Evolutionary conservation across 345 rosid species (phyloP).

Genomic region (Camelina sativa): DNA sequence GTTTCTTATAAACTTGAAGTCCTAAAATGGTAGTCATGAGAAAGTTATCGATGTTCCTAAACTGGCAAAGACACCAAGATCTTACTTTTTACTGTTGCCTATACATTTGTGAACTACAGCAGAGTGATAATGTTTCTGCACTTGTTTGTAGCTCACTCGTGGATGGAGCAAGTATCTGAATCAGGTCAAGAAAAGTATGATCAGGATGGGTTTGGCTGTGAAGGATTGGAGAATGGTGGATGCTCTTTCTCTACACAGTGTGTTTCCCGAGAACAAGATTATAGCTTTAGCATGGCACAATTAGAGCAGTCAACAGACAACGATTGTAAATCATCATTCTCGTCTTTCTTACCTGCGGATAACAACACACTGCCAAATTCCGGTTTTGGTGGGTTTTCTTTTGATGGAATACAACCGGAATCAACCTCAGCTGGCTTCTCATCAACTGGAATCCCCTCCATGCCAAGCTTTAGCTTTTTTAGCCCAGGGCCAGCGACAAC

Average conservation of each 20-base stretch:
- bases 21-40: neutral
- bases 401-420: constrained; percentile 49
- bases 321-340: constrained; percentile 61
- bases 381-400: constrained; percentile 59
- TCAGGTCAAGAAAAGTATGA: constrained; percentile 44
- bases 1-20: constrained; percentile 3
- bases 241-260: constrained; percentile 51
- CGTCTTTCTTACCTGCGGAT: constrained; percentile 52
- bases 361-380: constrained; percentile 31
- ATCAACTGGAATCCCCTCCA: constrained; percentile 52
- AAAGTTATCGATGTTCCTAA: neutral
- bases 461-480: constrained; percentile 77
- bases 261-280: constrained; percentile 55
- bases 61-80: neutral
- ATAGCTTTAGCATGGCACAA: constrained; percentile 58
- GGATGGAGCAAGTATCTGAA: constrained; percentile 63
- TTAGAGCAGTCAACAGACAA: constrained; percentile 45
- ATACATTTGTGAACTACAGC: neutral
- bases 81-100: neutral
- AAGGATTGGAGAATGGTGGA: constrained; percentile 50
- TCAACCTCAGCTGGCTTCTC: constrained; percentile 46
- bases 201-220: constrained; percentile 43
- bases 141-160: constrained; percentile 62
- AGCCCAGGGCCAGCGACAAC: constrained; percentile 45
- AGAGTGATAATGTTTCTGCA: neutral